phyloP scores from a whole-genome alignment of 768 basidiomycete species.

The Jaapia argillacea region DNA sequence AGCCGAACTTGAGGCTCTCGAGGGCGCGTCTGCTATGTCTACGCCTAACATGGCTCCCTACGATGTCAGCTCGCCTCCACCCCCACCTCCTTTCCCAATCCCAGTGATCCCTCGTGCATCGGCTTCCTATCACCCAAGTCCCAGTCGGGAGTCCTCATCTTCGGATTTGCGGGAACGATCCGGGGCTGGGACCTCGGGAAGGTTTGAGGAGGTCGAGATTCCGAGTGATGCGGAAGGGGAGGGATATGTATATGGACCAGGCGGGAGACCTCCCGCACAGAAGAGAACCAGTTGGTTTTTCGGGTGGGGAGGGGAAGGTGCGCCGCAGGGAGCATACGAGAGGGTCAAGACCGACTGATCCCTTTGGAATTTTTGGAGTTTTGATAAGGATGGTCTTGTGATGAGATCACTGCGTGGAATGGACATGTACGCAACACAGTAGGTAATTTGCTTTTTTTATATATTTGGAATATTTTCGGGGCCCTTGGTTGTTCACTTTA shows the following conservation, averaged over 20 bases:
- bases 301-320: constrained; percentile 28
- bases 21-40: constrained; percentile 8
- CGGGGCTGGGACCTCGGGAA: constrained; percentile 17
- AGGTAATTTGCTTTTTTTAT: too few relatives aligned
- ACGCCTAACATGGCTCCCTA: too few relatives aligned
- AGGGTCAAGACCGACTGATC: constrained; percentile 39
- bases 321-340: constrained; percentile 34
- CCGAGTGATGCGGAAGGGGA: constrained; percentile 63
- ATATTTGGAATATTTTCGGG: too few relatives aligned
- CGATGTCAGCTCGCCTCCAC: constrained; percentile 13
- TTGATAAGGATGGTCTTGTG: background rate
- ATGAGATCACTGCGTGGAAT: too few relatives aligned
- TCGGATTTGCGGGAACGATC: constrained; percentile 8
- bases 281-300: constrained; percentile 42
- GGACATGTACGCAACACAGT: too few relatives aligned
- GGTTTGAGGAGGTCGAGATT: constrained; percentile 65
- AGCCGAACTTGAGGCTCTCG: constrained; percentile 46
- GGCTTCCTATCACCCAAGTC: constrained; percentile 32
- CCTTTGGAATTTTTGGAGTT: constrained; percentile 5
- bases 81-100: constrained; percentile 20
- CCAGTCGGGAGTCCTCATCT: constrained; percentile 22
- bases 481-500: too few relatives aligned
- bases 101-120: constrained; percentile 25
- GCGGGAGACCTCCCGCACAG: constrained; percentile 14
- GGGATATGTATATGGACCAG: constrained; percentile 7